Evolutionary conservation across 2,329 filamentous ascomycete species (phyloP).

Genomic region (Pseudocercospora musae): DNA sequence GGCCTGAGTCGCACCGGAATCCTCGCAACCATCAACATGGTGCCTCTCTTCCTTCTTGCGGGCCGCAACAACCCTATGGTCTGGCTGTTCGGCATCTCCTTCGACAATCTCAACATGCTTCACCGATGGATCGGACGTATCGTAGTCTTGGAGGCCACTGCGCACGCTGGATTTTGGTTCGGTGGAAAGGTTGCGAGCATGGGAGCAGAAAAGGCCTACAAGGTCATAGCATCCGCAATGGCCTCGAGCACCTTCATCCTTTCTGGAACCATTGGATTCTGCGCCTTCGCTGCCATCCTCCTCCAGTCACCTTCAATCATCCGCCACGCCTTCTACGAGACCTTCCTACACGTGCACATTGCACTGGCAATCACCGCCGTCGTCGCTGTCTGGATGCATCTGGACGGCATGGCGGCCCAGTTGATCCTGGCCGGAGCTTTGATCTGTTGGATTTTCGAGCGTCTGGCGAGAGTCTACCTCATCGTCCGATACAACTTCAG

Average conservation of each 20-base stretch:
- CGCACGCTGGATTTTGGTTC: conserved; percentile 63
- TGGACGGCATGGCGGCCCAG: conserved; percentile 57
- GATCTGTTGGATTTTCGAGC: conserved; percentile 66
- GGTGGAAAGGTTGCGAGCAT: conserved; percentile 41
- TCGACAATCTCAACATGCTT: conserved; percentile 78
- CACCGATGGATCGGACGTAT: conserved; percentile 80
- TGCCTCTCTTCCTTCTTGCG: conserved; percentile 70
- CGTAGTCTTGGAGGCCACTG: conserved; percentile 65
- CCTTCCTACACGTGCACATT: conserved; percentile 72
- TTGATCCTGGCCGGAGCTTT: conserved; percentile 60
- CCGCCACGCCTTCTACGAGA: conserved; percentile 76
- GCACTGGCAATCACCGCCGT: conserved; percentile 58
- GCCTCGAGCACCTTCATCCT: conserved; percentile 49
- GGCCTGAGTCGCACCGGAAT: conserved; percentile 68
- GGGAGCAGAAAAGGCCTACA: conserved; percentile 50
- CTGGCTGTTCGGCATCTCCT: conserved; percentile 66
- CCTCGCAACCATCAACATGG: conserved; percentile 72
- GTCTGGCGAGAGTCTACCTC: conserved; percentile 56
- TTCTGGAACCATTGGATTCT: conserved; percentile 61
- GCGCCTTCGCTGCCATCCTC: conserved; percentile 60
- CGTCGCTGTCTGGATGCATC: conserved; percentile 64
- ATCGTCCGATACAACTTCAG: conserved; percentile 66
- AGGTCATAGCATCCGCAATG: conserved; percentile 41
- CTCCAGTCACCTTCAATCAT: conserved; percentile 69
- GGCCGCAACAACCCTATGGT: conserved; percentile 78